Evolutionary conservation across 352 stramenopile species (phyloP).

Genomic region (Peronosclerospora sorghi): DNA sequence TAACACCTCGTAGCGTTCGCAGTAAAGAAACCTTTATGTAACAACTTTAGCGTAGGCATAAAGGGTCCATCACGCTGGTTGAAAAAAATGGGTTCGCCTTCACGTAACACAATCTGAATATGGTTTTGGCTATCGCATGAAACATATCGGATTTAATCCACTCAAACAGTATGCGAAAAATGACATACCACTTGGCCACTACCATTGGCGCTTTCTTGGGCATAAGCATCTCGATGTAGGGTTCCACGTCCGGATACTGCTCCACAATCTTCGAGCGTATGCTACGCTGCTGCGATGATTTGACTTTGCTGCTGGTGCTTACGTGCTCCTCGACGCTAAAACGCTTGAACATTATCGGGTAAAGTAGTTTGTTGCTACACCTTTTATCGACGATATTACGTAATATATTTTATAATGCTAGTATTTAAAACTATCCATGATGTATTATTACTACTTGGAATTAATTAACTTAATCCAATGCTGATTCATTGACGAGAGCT

Average conservation of each 20-base stretch:
- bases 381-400: too few relatives aligned
- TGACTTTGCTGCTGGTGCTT: slow-evolving; percentile 93
- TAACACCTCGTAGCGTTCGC: too few relatives aligned
- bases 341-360: slow-evolving; percentile 97
- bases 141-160: slow-evolving; percentile 9
- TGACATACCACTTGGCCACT: slow-evolving; percentile 81
- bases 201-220: slow-evolving; percentile 93
- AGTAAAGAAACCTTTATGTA: slow-evolving; percentile 82
- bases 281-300: slow-evolving; percentile 92
- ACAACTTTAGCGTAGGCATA: slow-evolving; percentile 91
- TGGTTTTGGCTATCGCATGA: slow-evolving; percentile 68
- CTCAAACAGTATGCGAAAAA: too few relatives aligned
- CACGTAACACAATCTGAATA: slow-evolving; percentile 83
- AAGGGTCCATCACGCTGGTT: slow-evolving; percentile 95
- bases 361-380: too few relatives aligned
- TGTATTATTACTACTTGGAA: neutral
- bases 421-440: too few relatives aligned
- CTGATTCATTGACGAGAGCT: slow-evolving; percentile 6
- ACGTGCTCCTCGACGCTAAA: slow-evolving; percentile 92
- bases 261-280: slow-evolving; percentile 91
- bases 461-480: neutral
- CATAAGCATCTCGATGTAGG: slow-evolving; percentile 81
- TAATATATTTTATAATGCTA: too few relatives aligned
- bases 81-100: slow-evolving; percentile 91
- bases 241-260: slow-evolving; percentile 86